Evolutionary conservation across 2,329 filamentous ascomycete species (phyloP), one percentile per base, ranked within the genome.

Genomic region (Apiospora aurea): DNA sequence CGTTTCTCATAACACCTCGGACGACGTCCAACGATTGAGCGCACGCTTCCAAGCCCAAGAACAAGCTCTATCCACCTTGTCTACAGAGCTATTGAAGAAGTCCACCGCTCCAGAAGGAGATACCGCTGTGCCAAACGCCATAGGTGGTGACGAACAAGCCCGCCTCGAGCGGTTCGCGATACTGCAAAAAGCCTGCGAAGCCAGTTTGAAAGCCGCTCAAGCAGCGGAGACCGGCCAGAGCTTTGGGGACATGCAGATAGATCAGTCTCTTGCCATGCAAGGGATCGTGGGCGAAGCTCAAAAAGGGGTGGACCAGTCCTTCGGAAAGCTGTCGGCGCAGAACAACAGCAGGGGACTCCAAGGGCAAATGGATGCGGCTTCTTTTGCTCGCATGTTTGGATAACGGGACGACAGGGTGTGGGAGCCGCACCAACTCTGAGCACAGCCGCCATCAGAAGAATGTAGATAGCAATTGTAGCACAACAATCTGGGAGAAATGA

Each of bases 311-410:
- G 71, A 73, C 29, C 72, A 75, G 70, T 72, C 44, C 38, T 71
- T 71, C 47, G 43, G 70, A 38, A 68, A 46, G 46, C n/a, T 68
- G 47, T 34, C 64, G 29, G 43, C 61, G 14, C 41, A 41, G 44
- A 69, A 71, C 11, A 71, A 69, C 24, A 73, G 72, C 69, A 67
- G 67, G 64, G 72, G 67, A 73, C 73, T 75, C 68, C 70, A 74
- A 72, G 72, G 72, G 24, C 71, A 75, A 47, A 75, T 73, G 46
- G 70, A 75, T 64, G 13, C 73, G 69, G 61, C 67, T 67, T 73
- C 71, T 70, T 75, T 72, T 43, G 70, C 53, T 70, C 57, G 44
- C 46, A 73, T 73, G 67, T 73, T 75, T 43, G 16, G 67, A 57
- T 57, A 4, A 38, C n/a, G n/a, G n/a, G n/a, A n/a, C n/a, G n/a